phyloP scores from a whole-genome alignment of 2,329 filamentous ascomycete genomes.

The Chaetomium globosum region DNA sequence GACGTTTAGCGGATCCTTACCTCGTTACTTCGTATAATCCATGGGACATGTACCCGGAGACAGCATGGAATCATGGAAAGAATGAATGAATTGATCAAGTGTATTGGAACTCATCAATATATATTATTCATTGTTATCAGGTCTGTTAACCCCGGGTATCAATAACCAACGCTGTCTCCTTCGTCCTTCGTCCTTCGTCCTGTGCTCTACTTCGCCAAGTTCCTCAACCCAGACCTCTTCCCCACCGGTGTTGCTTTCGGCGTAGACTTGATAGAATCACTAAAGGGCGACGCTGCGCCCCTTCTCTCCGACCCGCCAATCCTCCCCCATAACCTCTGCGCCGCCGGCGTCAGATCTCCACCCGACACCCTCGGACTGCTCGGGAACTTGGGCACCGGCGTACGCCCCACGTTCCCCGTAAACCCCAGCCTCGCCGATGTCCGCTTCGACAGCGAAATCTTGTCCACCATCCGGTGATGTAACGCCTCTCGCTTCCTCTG shows the following conservation, averaged over 20 bases:
- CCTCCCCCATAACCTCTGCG: conserved; percentile 66
- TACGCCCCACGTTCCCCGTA: conserved; percentile 60
- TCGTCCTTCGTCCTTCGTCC: background rate
- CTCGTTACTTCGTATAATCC: background rate
- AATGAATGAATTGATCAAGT: background rate
- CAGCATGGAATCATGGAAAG: background rate
- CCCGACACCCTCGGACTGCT: conserved; percentile 63
- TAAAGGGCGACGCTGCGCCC: conserved; percentile 46
- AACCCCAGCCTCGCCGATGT: conserved; percentile 61
- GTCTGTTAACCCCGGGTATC: conserved; percentile 18
- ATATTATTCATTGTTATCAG: background rate
- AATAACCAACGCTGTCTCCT: background rate
- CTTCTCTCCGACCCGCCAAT: conserved; percentile 51
- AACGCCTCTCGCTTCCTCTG: conserved; percentile 76
- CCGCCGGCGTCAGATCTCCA: conserved; percentile 69
- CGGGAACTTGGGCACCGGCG: conserved; percentile 70
- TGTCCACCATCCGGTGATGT: conserved; percentile 84
- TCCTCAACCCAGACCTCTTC: conserved; percentile 44
- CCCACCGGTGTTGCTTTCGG: conserved; percentile 46
- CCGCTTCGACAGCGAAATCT: conserved; percentile 72
- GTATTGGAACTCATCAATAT: background rate
- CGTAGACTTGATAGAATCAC: conserved; percentile 37
- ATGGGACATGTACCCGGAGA: background rate
- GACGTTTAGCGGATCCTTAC: background rate
- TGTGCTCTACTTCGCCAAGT: conserved; percentile 37